phyloP scores from a whole-genome alignment of 306 rosid genomes.

The Carpinus fangiana region DNA sequence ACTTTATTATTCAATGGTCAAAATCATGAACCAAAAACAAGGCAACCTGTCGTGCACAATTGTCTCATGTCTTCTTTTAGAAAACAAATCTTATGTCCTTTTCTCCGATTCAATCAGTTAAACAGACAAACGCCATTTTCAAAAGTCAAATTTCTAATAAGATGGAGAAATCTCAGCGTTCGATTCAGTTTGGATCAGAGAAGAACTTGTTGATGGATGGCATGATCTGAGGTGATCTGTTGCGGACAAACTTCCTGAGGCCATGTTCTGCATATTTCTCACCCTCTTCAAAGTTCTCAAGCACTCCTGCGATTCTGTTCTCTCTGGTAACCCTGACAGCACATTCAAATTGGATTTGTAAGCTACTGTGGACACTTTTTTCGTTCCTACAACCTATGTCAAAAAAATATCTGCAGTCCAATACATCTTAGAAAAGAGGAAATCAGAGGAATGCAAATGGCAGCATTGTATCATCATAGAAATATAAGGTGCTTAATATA shows the following conservation, averaged over 20 bases:
- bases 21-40: neutral
- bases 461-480: neutral
- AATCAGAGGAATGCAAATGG: neutral
- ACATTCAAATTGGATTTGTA: constrained; percentile 14
- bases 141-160: neutral
- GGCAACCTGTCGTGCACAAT: neutral
- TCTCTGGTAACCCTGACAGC: constrained; percentile 69
- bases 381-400: neutral
- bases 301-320: constrained; percentile 86
- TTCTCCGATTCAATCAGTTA: neutral
- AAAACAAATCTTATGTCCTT: neutral
- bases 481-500: neutral
- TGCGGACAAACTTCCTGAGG: constrained; percentile 70
- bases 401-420: neutral
- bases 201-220: constrained; percentile 81
- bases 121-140: constrained; percentile 22
- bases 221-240: constrained; percentile 66
- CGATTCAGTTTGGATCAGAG: constrained; percentile 68
- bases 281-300: constrained; percentile 69
- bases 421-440: neutral
- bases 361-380: neutral
- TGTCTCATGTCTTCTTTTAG: neutral
- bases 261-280: constrained; percentile 41
- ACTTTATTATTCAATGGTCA: neutral
- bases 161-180: neutral